Conservation (phyloP, 257 asterid species). For the Solanum ossicruentum region DNA sequence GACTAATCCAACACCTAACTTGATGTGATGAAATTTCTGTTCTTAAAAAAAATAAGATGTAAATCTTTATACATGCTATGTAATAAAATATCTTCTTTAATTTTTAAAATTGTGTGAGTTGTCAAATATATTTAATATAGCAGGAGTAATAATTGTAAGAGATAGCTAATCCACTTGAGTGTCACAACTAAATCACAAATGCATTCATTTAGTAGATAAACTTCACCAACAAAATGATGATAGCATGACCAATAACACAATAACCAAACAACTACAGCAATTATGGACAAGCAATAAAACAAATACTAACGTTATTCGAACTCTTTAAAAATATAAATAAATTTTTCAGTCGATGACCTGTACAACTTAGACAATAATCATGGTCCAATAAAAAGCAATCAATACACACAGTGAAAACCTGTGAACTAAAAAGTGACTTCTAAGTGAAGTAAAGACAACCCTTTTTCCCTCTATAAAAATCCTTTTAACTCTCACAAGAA, state of each 20-base stretch:
- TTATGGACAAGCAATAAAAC: background rate
- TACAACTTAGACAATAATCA: no score
- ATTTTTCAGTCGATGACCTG: no score
- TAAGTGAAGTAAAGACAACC: slow-evolving; percentile 29
- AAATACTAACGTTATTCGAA: rapidly evolving
- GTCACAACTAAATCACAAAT: background rate
- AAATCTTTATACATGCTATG: no score
- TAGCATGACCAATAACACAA: background rate
- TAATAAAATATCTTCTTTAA: background rate
- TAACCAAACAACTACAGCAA: background rate
- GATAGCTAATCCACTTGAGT: background rate
- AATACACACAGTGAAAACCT: slow-evolving; percentile 2
- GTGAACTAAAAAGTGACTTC: slow-evolving; percentile 18
- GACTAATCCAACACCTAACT: background rate
- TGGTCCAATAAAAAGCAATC: slow-evolving; percentile 1
- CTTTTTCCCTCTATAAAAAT: slow-evolving; percentile 12
- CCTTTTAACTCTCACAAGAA: slow-evolving; percentile 1
- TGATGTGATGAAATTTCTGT: no score
- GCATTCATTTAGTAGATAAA: background rate
- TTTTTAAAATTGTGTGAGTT: background rate
- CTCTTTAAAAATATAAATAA: background rate
- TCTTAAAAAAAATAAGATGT: no score
- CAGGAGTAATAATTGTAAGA: background rate
- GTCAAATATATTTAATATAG: background rate
- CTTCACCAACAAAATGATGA: background rate